Evolutionary conservation across 805 yeast species (phyloP).

Genomic region (Suhomyces sp.): DNA sequence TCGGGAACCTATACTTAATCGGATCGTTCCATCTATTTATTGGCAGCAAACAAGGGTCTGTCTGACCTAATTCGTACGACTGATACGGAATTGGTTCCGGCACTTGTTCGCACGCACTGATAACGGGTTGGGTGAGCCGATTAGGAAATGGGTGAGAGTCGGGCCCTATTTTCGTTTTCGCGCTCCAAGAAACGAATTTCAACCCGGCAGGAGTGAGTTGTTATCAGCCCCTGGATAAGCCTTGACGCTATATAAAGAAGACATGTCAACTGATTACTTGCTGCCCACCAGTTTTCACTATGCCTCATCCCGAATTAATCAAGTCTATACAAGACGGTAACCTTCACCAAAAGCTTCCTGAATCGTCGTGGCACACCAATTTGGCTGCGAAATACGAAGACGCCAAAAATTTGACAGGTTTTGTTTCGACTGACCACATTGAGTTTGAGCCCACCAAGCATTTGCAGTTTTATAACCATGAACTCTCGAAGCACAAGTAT

Average conservation of each 20-base stretch:
- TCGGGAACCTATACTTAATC: neutral
- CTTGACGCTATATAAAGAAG: neutral
- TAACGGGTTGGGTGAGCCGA: slow-evolving; percentile 2
- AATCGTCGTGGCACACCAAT: slow-evolving; percentile 28
- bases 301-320: slow-evolving; percentile 9
- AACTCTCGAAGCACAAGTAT: slow-evolving; percentile 15
- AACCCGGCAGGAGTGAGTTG: neutral
- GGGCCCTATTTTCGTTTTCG: neutral
- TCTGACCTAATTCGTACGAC: neutral
- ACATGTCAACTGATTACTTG: neutral
- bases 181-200: neutral
- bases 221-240: neutral
- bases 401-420: slow-evolving; percentile 9
- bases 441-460: slow-evolving; percentile 34
- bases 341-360: slow-evolving; percentile 32
- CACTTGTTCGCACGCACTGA: neutral
- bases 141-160: neutral
- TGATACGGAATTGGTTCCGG: neutral
- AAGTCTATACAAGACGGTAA: slow-evolving; percentile 27
- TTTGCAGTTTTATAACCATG: slow-evolving; percentile 25
- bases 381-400: slow-evolving; percentile 28
- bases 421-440: slow-evolving; percentile 4
- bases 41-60: neutral
- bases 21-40: neutral
- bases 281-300: neutral